phyloP scores from a whole-genome alignment of 192 early-diverging fungal genomes.

The Backusella mclennaniae region DNA sequence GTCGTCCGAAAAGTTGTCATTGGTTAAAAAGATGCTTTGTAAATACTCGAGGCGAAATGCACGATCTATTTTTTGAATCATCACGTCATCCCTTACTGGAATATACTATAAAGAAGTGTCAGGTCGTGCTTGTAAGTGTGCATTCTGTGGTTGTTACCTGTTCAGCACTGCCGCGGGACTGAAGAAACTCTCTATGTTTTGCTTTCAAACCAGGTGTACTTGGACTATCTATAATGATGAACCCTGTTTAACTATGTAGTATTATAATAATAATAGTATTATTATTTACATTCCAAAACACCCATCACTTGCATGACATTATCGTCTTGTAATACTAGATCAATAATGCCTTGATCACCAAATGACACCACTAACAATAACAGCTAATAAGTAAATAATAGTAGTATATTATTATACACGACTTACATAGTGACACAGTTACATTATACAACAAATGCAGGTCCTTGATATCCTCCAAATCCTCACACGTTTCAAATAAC shows the following conservation, averaged over 20 bases:
- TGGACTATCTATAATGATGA: slow-evolving; percentile 62
- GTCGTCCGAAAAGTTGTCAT: slow-evolving; percentile 75
- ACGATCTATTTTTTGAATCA: slow-evolving; percentile 80
- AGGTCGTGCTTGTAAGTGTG: not conserved
- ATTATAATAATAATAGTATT: too few species aligned
- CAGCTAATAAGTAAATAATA: not conserved
- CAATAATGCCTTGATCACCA: slow-evolving; percentile 76
- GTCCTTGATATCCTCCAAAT: slow-evolving; percentile 73
- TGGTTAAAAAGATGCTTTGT: slow-evolving; percentile 80
- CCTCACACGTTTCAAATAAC: slow-evolving; percentile 76
- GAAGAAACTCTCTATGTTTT: slow-evolving; percentile 73
- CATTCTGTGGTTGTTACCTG: slow-evolving; percentile 33
- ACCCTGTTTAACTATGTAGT: not conserved
- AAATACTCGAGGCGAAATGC: slow-evolving; percentile 86
- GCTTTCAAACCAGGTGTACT: slow-evolving; percentile 68
- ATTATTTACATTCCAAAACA: slow-evolving; percentile 79
- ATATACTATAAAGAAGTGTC: slow-evolving; percentile 47
- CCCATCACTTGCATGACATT: slow-evolving; percentile 69
- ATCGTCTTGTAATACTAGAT: slow-evolving; percentile 75
- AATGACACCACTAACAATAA: slow-evolving; percentile 57
- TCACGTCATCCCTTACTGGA: slow-evolving; percentile 68
- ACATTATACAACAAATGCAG: slow-evolving; percentile 75
- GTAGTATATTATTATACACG: not conserved
- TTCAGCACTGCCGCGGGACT: slow-evolving; percentile 57
- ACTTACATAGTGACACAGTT: slow-evolving; percentile 70